phyloP scores from a whole-genome alignment of 192 early-diverging fungal species.

The Funneliformis geosporum region DNA sequence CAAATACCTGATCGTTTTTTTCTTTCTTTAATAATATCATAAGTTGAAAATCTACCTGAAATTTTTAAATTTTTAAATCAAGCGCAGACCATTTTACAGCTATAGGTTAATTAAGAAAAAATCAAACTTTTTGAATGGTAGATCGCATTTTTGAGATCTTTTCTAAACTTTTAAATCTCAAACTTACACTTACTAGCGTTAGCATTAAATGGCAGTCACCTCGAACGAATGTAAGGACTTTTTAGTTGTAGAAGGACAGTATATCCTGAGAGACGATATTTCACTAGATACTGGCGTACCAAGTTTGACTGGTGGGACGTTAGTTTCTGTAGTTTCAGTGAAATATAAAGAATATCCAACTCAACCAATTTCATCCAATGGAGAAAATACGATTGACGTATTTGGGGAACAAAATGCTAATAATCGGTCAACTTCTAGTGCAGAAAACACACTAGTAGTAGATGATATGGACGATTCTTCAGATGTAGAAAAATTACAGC shows the following conservation, averaged over 20 bases:
- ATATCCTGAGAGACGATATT: slow-evolving; percentile 51
- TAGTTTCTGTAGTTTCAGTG: slow-evolving; percentile 52
- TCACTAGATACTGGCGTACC: slow-evolving; percentile 48
- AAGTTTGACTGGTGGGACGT: slow-evolving; percentile 50
- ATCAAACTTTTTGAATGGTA: neutral
- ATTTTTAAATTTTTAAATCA: no score
- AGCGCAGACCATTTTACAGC: no score
- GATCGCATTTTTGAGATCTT: neutral
- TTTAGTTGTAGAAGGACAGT: slow-evolving; percentile 53
- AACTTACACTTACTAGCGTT: neutral
- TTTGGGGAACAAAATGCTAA: slow-evolving; percentile 36
- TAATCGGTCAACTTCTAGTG: slow-evolving; percentile 34
- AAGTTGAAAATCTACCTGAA: no score
- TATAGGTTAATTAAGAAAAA: no score
- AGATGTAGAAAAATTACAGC: slow-evolving; percentile 35
- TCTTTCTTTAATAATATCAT: no score
- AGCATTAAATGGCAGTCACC: slow-evolving; percentile 18
- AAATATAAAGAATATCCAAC: slow-evolving; percentile 57
- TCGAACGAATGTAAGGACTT: slow-evolving; percentile 46
- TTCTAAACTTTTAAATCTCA: neutral
- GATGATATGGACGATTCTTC: slow-evolving; percentile 38
- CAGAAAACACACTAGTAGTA: slow-evolving; percentile 38
- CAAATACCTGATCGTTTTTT: no score
- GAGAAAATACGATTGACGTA: neutral
- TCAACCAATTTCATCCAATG: slow-evolving; percentile 19